Conservation (phyloP, 257 asterid species). For the Przewalskia tangutica region DNA sequence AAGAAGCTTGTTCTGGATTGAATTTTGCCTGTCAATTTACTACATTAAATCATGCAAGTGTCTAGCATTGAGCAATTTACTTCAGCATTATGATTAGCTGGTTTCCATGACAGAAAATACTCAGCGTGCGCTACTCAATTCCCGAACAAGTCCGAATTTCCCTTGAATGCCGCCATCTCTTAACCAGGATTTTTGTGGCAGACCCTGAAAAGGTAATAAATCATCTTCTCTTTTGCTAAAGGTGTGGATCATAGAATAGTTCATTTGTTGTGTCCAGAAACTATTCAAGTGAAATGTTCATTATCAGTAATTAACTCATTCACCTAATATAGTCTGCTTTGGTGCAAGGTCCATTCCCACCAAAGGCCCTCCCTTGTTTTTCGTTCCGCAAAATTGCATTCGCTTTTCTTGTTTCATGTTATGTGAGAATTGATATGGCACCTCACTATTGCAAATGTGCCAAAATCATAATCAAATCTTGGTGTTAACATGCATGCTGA, state of each 20-base stretch:
- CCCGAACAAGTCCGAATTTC: constrained; percentile 26
- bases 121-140: constrained; percentile 23
- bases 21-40: neutral
- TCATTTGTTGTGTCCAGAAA: neutral
- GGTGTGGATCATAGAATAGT: neutral
- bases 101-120: constrained; percentile 26
- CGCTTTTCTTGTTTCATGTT: neutral
- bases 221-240: neutral
- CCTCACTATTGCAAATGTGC: neutral
- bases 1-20: neutral
- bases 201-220: constrained; percentile 28
- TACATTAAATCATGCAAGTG: neutral
- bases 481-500: neutral
- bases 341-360: neutral
- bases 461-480: neutral
- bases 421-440: neutral
- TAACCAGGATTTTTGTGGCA: constrained; percentile 29
- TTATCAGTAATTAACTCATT: neutral
- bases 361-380: neutral
- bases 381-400: neutral
- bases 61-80: neutral
- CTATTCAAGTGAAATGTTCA: neutral
- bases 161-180: constrained; percentile 25
- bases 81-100: constrained; percentile 5
- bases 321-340: neutral